These are phyloP conservation scores for Cairneyella variabilis DNA, from an alignment of 495 filamentous ascomycete species.

Conservation along the genomic window DNA sequence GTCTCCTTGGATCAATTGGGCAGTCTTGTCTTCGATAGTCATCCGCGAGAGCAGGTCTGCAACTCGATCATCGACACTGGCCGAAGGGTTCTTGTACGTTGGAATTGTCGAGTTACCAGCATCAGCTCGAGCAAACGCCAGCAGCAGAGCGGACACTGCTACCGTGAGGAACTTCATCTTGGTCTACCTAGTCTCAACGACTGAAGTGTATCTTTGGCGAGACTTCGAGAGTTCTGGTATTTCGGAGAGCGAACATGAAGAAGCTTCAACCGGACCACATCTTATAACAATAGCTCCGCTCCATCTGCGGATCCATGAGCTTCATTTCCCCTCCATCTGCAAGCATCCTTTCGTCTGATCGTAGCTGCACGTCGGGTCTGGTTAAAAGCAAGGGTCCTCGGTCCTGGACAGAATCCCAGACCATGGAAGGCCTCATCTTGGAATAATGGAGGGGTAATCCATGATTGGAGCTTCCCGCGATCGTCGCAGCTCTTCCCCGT, in stretches of 20 bases:
- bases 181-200: background rate
- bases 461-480: background rate
- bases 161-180: conserved; percentile 1
- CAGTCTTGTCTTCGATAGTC: conserved; percentile 66
- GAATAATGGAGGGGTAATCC: background rate
- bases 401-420: background rate
- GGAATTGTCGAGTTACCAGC: conserved; percentile 2
- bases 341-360: background rate
- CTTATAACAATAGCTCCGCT: too few species aligned
- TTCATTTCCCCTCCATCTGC: background rate
- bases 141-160: background rate
- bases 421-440: background rate
- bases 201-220: background rate
- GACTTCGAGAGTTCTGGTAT: background rate
- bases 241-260: too few species aligned
- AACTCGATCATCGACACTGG: conserved; percentile 57
- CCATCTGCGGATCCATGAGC: background rate
- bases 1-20: conserved; percentile 66
- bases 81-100: conserved; percentile 59
- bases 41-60: conserved; percentile 61
- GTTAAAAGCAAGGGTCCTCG: background rate
- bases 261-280: too few species aligned
- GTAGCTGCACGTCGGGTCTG: background rate
- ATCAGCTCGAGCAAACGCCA: background rate
- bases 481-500: background rate